These are phyloP conservation scores for Wickerhamomyces silvicola DNA, from an alignment of 805 yeast species.

Conservation along the genomic window DNA sequence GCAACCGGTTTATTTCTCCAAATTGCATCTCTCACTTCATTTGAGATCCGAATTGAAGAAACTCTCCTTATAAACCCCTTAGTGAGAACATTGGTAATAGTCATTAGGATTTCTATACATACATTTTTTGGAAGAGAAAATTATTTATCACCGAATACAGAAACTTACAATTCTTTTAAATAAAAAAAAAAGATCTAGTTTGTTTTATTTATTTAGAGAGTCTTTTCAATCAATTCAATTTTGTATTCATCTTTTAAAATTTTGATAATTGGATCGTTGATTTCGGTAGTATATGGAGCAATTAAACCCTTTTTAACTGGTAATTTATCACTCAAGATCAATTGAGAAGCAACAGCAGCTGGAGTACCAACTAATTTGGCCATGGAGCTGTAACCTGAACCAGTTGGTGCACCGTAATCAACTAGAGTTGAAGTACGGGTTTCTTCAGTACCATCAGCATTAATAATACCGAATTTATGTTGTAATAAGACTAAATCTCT, in stretches of 20 bases:
- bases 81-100: no score
- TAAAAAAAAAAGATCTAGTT: no score
- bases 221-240: constrained; percentile 84
- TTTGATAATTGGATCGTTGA: constrained; percentile 87
- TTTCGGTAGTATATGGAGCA: constrained; percentile 90
- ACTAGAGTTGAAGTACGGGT: constrained; percentile 93
- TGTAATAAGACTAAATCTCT: constrained; percentile 92
- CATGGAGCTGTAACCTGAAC: constrained; percentile 93
- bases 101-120: no score
- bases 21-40: constrained; percentile 61
- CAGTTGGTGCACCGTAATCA: constrained; percentile 80
- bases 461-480: constrained; percentile 96
- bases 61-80: neutral
- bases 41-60: constrained; percentile 19
- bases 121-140: no score
- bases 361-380: constrained; percentile 98
- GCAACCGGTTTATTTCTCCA: constrained; percentile 58
- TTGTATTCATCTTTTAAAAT: constrained; percentile 85
- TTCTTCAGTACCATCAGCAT: constrained; percentile 90
- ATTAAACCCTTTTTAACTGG: constrained; percentile 73
- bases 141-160: no score
- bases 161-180: no score
- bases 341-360: constrained; percentile 89
- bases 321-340: constrained; percentile 71
- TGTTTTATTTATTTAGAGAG: no score